Percentiles rank a stretch among this genome's conserved stretches.
phyloP scores from a whole-genome alignment of 2,329 filamentous ascomycete species.

The Colletotrichum sp. region DNA sequence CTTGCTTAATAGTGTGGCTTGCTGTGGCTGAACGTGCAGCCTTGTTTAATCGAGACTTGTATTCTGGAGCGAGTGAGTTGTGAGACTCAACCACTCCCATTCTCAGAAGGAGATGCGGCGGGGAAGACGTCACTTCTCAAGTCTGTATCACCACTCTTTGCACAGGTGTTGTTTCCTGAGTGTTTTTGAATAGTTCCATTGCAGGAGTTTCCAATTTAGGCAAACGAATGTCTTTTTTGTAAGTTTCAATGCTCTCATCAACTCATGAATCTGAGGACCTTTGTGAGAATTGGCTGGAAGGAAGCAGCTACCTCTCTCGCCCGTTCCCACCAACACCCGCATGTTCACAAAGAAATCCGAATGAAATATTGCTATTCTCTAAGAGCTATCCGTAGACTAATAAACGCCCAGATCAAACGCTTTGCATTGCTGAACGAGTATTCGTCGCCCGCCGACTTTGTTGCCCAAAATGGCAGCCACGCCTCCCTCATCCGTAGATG shows the following conservation, averaged over 20 bases:
- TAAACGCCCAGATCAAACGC: background rate
- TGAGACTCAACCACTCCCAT: background rate
- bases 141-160: background rate
- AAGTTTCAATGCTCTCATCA: background rate
- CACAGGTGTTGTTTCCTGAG: background rate
- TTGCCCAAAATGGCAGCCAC: slow-evolving; percentile 8
- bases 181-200: background rate
- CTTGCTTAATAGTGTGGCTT: background rate
- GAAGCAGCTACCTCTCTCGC: background rate
- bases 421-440: background rate
- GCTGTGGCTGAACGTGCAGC: slow-evolving; percentile 3
- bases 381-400: background rate
- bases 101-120: background rate
- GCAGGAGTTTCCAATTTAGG: background rate
- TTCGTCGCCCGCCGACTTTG: background rate
- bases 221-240: background rate
- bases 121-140: background rate
- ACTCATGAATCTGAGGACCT: background rate
- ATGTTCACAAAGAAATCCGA: background rate
- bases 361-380: background rate
- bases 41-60: background rate
- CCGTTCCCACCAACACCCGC: background rate
- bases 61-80: background rate
- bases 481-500: background rate
- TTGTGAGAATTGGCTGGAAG: background rate